Percentiles rank a stretch among this genome's conserved stretches.
Evolutionary conservation across 2,329 filamentous ascomycete species (phyloP).

Genomic region (Ophiocordyceps camponoti-floridani): DNA sequence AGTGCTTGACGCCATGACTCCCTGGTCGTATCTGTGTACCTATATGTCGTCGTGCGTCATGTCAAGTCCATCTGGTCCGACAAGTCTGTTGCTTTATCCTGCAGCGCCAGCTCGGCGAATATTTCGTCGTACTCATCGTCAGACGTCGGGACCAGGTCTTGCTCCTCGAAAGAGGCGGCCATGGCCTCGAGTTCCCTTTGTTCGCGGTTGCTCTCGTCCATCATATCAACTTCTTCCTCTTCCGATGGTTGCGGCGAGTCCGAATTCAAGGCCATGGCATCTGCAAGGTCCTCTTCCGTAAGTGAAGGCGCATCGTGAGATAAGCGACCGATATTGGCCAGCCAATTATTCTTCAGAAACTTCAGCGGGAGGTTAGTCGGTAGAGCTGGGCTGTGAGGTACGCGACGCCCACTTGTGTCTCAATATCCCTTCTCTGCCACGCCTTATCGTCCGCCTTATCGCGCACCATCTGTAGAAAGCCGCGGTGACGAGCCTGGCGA

Average conservation of each 20-base stretch:
- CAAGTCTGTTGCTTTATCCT: conserved; percentile 9
- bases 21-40: background rate
- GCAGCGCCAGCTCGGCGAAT: conserved; percentile 28
- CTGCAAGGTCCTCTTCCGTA: conserved; percentile 32
- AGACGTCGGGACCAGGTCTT: conserved; percentile 15
- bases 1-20: conserved; percentile 5
- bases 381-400: background rate
- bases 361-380: conserved; percentile 3
- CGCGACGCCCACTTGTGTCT: conserved; percentile 25
- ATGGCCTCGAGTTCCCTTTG: conserved; percentile 40
- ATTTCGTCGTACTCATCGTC: conserved; percentile 46
- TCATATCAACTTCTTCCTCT: conserved; percentile 24
- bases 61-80: conserved; percentile 28
- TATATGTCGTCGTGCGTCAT: background rate
- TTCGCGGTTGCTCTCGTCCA: conserved; percentile 31
- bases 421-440: conserved; percentile 43
- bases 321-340: conserved; percentile 14
- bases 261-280: conserved; percentile 21
- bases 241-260: conserved; percentile 6
- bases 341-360: conserved; percentile 18
- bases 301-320: conserved; percentile 18
- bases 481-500: conserved; percentile 43
- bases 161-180: conserved; percentile 26
- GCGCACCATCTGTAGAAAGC: conserved; percentile 52
- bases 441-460: conserved; percentile 39